phyloP scores from a whole-genome alignment of 164 flowering plant species.

The Hamamelis virginiana region DNA sequence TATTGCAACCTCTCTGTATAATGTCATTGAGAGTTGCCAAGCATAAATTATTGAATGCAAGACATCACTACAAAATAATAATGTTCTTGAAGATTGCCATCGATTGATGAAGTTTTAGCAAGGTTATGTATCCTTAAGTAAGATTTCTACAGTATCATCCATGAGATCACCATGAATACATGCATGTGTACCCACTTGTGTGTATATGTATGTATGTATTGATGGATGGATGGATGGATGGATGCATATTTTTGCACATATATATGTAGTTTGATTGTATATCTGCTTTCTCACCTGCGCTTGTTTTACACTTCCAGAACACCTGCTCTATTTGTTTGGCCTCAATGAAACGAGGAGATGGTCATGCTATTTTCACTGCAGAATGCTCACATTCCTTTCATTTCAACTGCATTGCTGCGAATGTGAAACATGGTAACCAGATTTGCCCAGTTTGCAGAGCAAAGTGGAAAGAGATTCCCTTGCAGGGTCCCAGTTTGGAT shows the following conservation, averaged over 20 bases:
- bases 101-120: not conserved
- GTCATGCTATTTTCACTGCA: constrained; percentile 68
- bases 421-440: constrained; percentile 66
- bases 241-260: too few relatives aligned
- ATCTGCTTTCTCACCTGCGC: not conserved
- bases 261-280: too few relatives aligned
- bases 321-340: constrained; percentile 63
- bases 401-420: constrained; percentile 64
- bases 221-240: too few relatives aligned
- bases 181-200: not conserved
- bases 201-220: not conserved
- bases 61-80: too few relatives aligned
- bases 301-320: constrained; percentile 32
- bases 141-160: not conserved
- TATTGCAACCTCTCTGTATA: too few relatives aligned
- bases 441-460: constrained; percentile 71
- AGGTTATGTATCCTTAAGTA: not conserved
- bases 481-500: constrained; percentile 40
- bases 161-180: too few relatives aligned
- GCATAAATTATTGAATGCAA: too few relatives aligned
- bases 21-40: too few relatives aligned
- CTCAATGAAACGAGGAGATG: constrained; percentile 53
- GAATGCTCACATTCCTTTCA: constrained; percentile 76
- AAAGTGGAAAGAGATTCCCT: constrained; percentile 63
- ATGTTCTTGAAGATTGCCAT: too few relatives aligned